Evolutionary conservation across 192 early-diverging fungal species (phyloP).

Genomic region (Umbelopsis sp.): DNA sequence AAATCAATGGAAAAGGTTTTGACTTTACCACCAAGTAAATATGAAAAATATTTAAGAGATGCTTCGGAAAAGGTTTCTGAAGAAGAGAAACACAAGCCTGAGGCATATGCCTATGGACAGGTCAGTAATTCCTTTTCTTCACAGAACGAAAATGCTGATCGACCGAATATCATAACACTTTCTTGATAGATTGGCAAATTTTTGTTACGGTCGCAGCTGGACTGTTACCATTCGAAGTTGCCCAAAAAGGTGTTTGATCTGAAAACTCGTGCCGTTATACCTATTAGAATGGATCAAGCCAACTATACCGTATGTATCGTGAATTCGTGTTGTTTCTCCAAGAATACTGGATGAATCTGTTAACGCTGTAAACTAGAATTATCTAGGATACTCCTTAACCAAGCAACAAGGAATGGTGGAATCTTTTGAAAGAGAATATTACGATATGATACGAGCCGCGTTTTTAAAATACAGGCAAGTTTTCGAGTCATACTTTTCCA

Average conservation of each 20-base stretch:
- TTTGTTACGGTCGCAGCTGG: slow-evolving; percentile 86
- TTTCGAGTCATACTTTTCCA: background rate
- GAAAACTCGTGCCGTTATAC: slow-evolving; percentile 85
- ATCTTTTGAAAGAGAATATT: slow-evolving; percentile 92
- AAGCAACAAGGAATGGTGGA: slow-evolving; percentile 65
- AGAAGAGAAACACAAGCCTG: slow-evolving; percentile 47
- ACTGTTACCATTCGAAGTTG: slow-evolving; percentile 76
- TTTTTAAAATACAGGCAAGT: slow-evolving; percentile 80
- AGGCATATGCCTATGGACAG: slow-evolving; percentile 70
- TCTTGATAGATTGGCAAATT: slow-evolving; percentile 60
- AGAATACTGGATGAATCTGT: background rate
- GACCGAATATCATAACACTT: background rate
- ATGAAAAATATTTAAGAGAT: slow-evolving; percentile 64
- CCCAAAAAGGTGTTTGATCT: slow-evolving; percentile 87
- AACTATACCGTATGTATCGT: slow-evolving; percentile 63
- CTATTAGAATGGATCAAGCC: slow-evolving; percentile 77
- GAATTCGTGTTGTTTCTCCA: background rate
- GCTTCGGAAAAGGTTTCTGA: slow-evolving; percentile 45
- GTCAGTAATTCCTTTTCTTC: slow-evolving; percentile 9
- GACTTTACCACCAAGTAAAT: slow-evolving; percentile 67
- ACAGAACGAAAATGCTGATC: no score
- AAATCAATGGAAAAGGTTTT: slow-evolving; percentile 89
- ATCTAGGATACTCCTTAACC: slow-evolving; percentile 72
- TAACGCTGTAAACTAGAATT: slow-evolving; percentile 23
- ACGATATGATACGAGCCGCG: slow-evolving; percentile 90